Conservation (phyloP, 116 monocot genomes). For the Iris pallida region DNA sequence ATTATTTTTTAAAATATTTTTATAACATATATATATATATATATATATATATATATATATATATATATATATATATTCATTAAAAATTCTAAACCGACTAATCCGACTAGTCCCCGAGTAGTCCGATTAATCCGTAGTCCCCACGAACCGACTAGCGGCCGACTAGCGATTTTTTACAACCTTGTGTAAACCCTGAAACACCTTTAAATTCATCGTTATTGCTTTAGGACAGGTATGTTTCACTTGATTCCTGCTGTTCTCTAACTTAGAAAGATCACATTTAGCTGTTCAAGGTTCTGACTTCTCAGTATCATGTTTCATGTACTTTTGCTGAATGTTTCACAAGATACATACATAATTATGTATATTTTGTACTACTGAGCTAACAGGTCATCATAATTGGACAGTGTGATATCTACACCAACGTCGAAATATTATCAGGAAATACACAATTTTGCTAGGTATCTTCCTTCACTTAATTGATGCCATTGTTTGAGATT, state of each 20-base stretch:
- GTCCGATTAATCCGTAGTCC: too few species aligned
- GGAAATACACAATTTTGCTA: too few species aligned
- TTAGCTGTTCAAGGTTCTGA: background rate
- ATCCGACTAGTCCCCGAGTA: too few species aligned
- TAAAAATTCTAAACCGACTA: too few species aligned
- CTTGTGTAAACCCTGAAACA: background rate
- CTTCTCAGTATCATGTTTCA: conserved; percentile 1
- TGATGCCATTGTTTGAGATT: background rate
- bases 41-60: too few species aligned
- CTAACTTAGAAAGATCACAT: background rate
- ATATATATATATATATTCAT: too few species aligned
- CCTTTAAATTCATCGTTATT: background rate
- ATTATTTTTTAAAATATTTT: too few species aligned
- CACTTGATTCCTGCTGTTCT: background rate
- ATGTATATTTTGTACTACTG: background rate
- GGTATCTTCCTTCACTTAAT: too few species aligned
- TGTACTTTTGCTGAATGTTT: background rate
- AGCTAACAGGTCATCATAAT: too few species aligned
- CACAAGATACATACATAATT: background rate
- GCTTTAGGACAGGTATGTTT: background rate
- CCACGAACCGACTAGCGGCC: too few species aligned
- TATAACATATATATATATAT: too few species aligned
- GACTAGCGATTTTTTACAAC: too few species aligned
- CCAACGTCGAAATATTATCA: background rate
- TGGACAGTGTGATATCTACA: background rate